Evolutionary conservation across 176 grass and related monocot genomes (phyloP).

Genomic region (Calamus simplicifolius): DNA sequence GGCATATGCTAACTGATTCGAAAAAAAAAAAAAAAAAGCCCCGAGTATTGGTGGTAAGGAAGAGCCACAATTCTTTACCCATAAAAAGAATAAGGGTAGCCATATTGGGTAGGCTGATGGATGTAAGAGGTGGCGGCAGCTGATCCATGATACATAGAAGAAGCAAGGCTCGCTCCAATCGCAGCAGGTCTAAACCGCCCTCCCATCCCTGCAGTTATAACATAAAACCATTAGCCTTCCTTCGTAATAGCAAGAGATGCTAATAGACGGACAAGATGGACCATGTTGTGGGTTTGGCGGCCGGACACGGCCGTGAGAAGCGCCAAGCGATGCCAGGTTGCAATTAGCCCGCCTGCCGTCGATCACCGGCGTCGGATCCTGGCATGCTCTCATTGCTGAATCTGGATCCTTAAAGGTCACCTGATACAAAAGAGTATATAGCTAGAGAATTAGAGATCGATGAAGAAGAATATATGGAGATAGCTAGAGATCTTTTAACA

Average conservation of each 20-base stretch:
- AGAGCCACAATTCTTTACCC: slow-evolving; percentile 20
- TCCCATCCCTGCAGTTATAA: slow-evolving; percentile 15
- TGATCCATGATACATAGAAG: slow-evolving; percentile 31
- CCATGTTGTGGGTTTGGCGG: not conserved
- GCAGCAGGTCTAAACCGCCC: slow-evolving; percentile 13
- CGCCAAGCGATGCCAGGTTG: slow-evolving; percentile 44
- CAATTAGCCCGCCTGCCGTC: slow-evolving; percentile 49
- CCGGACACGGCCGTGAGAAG: slow-evolving; percentile 3
- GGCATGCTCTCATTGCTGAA: slow-evolving; percentile 31
- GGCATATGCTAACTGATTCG: no score
- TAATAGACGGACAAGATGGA: no score
- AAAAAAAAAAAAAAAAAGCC: no score
- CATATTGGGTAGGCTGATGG: slow-evolving; percentile 30
- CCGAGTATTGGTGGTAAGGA: no score
- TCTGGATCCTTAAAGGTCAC: slow-evolving; percentile 45
- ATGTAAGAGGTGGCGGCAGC: slow-evolving; percentile 28
- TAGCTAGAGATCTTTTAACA: no score
- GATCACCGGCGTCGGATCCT: slow-evolving; percentile 51
- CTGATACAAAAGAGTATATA: slow-evolving; percentile 12
- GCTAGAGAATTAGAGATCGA: slow-evolving; percentile 5
- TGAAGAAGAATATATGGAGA: no score
- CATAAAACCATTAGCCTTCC: no score
- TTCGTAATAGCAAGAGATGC: no score
- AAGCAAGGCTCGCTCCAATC: slow-evolving; percentile 5
- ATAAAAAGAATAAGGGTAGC: slow-evolving; percentile 32